Conservation (phyloP, 106 monocot genomes). For the Apostasia ramifera region DNA sequence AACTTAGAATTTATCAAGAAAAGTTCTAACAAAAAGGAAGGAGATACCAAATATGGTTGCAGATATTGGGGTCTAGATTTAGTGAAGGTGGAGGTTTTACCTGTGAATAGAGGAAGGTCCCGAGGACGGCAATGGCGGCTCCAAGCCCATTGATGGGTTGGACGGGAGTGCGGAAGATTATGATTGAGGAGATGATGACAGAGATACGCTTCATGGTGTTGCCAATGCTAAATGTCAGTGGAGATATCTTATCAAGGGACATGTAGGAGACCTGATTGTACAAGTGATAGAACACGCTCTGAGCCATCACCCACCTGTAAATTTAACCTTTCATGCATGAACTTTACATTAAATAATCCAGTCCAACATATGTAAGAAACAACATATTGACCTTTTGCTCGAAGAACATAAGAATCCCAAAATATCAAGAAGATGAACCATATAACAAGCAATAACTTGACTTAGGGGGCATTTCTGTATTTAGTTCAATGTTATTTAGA, state of each 20-base stretch:
- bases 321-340: neutral
- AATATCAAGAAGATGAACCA: too few relatives aligned
- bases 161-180: conserved; percentile 70
- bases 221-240: conserved; percentile 78
- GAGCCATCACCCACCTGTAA: conserved; percentile 68
- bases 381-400: too few relatives aligned
- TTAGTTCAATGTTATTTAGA: too few relatives aligned
- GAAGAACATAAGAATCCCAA: too few relatives aligned
- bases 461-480: too few relatives aligned
- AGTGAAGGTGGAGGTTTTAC: conserved; percentile 13
- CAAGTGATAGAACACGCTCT: conserved; percentile 81
- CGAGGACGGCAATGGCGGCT: conserved; percentile 65
- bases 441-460: too few relatives aligned
- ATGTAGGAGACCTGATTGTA: conserved; percentile 91
- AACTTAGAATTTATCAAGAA: too few relatives aligned
- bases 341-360: too few relatives aligned
- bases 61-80: too few relatives aligned
- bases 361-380: too few relatives aligned
- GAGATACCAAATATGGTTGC: too few relatives aligned
- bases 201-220: conserved; percentile 89
- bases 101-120: conserved; percentile 82
- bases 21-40: too few relatives aligned
- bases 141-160: conserved; percentile 79
- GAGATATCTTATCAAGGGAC: conserved; percentile 73
- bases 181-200: conserved; percentile 72